These are phyloP conservation scores for Microbotryum intermedium DNA, from an alignment of 1,284 basidiomycete genomes.

Conservation along the genomic window DNA sequence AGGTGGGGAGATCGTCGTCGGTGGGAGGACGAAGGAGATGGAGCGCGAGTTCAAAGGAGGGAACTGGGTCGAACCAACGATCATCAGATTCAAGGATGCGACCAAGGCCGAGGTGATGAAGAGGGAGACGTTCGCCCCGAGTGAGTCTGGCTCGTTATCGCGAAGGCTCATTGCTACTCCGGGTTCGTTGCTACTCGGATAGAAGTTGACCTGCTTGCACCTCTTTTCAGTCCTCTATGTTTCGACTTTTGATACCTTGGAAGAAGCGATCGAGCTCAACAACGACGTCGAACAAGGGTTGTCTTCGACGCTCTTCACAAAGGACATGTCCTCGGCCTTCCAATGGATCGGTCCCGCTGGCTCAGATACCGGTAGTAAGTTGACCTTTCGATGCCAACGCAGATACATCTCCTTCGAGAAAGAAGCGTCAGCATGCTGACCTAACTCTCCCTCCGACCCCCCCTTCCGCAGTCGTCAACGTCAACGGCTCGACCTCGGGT, in stretches of 20 bases:
- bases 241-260: conserved; percentile 77
- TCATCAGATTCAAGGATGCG: conserved; percentile 47
- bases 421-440: neutral
- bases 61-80: conserved; percentile 80
- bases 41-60: conserved; percentile 51
- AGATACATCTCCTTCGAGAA: neutral
- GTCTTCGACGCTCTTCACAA: conserved; percentile 81
- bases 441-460: neutral
- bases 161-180: too few relatives aligned
- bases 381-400: neutral
- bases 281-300: conserved; percentile 85
- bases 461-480: conserved; percentile 51
- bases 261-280: conserved; percentile 85
- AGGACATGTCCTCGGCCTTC: conserved; percentile 65
- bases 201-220: neutral
- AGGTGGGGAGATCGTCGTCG: conserved; percentile 67
- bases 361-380: conserved; percentile 24
- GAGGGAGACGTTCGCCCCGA: conserved; percentile 77
- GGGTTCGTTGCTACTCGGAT: too few relatives aligned
- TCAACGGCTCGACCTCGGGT: conserved; percentile 86
- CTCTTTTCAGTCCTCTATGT: conserved; percentile 55
- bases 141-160: conserved; percentile 13
- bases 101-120: conserved; percentile 58
- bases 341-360: conserved; percentile 63
- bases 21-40: conserved; percentile 51